Evolutionary conservation across 2,329 filamentous ascomycete genomes (phyloP).

Genomic region (Plectosphaerella plurivora): DNA sequence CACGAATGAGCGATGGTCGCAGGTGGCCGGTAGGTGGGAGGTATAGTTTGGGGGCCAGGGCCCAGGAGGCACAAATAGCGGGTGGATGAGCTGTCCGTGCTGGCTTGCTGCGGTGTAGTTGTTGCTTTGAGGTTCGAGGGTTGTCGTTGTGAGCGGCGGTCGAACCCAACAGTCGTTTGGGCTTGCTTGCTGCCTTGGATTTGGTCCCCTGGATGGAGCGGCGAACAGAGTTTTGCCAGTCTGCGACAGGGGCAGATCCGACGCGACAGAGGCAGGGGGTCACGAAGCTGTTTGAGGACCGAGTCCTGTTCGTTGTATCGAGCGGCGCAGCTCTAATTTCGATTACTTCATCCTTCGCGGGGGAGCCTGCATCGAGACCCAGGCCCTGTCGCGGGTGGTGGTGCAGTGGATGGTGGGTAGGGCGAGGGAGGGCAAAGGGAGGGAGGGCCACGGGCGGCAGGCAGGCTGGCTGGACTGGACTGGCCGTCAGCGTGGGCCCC

Average conservation of each 20-base stretch:
- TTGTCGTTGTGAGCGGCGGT: too few relatives aligned
- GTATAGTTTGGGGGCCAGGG: too few relatives aligned
- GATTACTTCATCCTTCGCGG: constrained; percentile 4
- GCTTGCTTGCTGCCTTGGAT: too few relatives aligned
- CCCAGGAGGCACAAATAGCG: too few relatives aligned
- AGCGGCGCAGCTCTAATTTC: not conserved
- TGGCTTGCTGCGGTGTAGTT: not conserved
- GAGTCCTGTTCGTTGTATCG: too few relatives aligned
- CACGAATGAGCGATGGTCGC: not conserved
- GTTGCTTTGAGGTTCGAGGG: not conserved
- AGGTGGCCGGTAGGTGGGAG: not conserved
- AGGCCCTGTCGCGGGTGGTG: too few relatives aligned
- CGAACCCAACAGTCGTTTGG: too few relatives aligned
- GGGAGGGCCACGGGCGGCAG: too few relatives aligned
- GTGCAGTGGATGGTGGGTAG: not conserved
- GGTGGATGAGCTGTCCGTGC: not conserved
- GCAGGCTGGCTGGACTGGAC: too few relatives aligned
- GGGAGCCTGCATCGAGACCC: not conserved
- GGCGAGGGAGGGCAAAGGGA: not conserved
- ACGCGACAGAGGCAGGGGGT: not conserved
- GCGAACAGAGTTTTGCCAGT: not conserved
- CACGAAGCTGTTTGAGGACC: not conserved
- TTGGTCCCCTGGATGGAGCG: not conserved
- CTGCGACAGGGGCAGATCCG: not conserved
- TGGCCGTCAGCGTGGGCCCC: too few relatives aligned